These are phyloP conservation scores for Aspergillus luchuensis DNA, from an alignment of 2,329 filamentous ascomycete genomes.

Conservation along the genomic window DNA sequence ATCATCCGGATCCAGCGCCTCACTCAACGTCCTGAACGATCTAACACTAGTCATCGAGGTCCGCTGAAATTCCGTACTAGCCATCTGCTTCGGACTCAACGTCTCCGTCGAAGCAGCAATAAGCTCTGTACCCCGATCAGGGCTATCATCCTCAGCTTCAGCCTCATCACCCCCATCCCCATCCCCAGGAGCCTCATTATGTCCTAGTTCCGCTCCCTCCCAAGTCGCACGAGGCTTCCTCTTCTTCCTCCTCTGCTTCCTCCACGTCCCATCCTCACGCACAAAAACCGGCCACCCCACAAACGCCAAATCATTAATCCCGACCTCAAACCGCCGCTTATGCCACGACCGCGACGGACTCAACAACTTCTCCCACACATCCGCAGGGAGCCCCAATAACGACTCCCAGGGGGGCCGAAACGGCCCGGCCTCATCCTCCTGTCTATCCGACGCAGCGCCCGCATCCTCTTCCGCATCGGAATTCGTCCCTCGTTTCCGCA, in stretches of 20 bases:
- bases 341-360: conserved; percentile 75
- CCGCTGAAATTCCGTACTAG: conserved; percentile 28
- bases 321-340: conserved; percentile 80
- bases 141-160: conserved; percentile 35
- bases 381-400: conserved; percentile 72
- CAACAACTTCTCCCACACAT: conserved; percentile 76
- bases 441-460: conserved; percentile 31
- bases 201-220: conserved; percentile 38
- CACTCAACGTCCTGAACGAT: conserved; percentile 25
- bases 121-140: conserved; percentile 37
- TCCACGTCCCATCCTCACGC: conserved; percentile 75
- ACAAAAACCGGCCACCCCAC: conserved; percentile 83
- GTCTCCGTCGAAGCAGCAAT: conserved; percentile 33
- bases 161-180: conserved; percentile 25
- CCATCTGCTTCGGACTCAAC: conserved; percentile 25
- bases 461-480: conserved; percentile 40
- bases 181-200: conserved; percentile 37
- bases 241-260: conserved; percentile 60
- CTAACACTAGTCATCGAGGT: conserved; percentile 25
- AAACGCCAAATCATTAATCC: conserved; percentile 76
- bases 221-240: conserved; percentile 37
- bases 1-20: conserved; percentile 37
- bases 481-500: conserved; percentile 32
- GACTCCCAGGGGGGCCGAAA: conserved; percentile 54
- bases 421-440: conserved; percentile 26